Percentiles rank a stretch among this genome's conserved stretches.
phyloP scores from a whole-genome alignment of 768 basidiomycete species.

The Lactarius akahatsu region DNA sequence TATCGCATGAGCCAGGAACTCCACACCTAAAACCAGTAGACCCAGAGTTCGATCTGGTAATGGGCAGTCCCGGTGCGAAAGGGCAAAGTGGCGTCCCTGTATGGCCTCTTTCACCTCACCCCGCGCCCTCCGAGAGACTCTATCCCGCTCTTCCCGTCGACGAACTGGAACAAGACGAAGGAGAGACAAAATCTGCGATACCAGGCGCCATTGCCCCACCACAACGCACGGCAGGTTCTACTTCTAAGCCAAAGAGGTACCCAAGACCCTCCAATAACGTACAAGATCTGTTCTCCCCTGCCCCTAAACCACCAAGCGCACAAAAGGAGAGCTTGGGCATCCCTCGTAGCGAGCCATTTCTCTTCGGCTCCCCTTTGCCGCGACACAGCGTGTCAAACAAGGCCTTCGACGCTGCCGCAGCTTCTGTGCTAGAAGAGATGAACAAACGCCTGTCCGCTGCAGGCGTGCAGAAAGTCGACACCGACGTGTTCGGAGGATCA shows the following conservation, averaged over 20 bases:
- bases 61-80: conserved; percentile 49
- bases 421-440: conserved; percentile 80
- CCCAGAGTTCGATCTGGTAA: conserved; percentile 65
- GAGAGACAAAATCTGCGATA: conserved; percentile 37
- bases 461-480: conserved; percentile 51
- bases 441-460: conserved; percentile 63
- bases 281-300: conserved; percentile 45
- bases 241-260: conserved; percentile 32
- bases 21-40: conserved; percentile 66
- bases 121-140: conserved; percentile 33
- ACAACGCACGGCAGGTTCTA: conserved; percentile 30
- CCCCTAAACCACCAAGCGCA: conserved; percentile 29
- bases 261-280: conserved; percentile 37
- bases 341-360: conserved; percentile 51
- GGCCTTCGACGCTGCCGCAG: conserved; percentile 66
- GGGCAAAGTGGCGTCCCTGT: conserved; percentile 32
- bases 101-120: conserved; percentile 45
- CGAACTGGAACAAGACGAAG: conserved; percentile 33
- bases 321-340: conserved; percentile 26
- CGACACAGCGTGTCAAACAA: conserved; percentile 59
- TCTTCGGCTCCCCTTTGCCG: conserved; percentile 76
- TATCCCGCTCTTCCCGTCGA: conserved; percentile 44
- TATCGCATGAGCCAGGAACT: conserved; percentile 40
- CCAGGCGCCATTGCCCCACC: conserved; percentile 37
- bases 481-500: conserved; percentile 44